Conservation (phyloP, 345 rosid species). For the Eutrema heterophyllum region DNA sequence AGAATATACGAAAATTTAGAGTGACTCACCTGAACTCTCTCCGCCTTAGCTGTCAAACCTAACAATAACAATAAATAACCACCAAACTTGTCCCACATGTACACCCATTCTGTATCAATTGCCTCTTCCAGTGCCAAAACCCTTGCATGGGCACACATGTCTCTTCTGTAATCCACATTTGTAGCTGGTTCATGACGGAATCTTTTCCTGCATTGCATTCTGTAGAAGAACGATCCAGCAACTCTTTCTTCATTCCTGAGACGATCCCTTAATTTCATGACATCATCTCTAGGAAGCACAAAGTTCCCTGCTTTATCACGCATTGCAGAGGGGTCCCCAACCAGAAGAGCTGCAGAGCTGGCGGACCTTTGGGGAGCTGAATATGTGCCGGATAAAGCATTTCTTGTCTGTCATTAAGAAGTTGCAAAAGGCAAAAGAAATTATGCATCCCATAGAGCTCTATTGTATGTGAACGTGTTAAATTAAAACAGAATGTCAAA, state of each 20-base stretch:
- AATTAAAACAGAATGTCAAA: not conserved
- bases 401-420: constrained; percentile 71
- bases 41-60: constrained; percentile 98
- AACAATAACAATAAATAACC: constrained; percentile 92
- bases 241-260: constrained; percentile 89
- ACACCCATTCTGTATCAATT: constrained; percentile 99
- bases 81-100: constrained; percentile 99
- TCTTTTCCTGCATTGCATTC: constrained; percentile 52
- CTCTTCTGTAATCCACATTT: constrained; percentile 81
- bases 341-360: constrained; percentile 96
- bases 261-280: constrained; percentile 93
- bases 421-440: not conserved
- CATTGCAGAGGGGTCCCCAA: constrained; percentile 91
- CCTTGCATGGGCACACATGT: constrained; percentile 98
- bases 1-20: constrained; percentile 7
- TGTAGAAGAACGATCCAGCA: constrained; percentile 66
- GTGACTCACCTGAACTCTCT: constrained; percentile 78
- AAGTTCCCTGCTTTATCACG: constrained; percentile 96
- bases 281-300: constrained; percentile 99
- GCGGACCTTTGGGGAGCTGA: constrained; percentile 99
- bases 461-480: not conserved
- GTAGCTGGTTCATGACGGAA: constrained; percentile 54
- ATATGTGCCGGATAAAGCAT: constrained; percentile 97
- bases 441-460: constrained; percentile 3
- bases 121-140: constrained; percentile 98